Evolutionary conservation across 495 filamentous ascomycete genomes (phyloP).

Genomic region (Thermothielavioides terrestris): DNA sequence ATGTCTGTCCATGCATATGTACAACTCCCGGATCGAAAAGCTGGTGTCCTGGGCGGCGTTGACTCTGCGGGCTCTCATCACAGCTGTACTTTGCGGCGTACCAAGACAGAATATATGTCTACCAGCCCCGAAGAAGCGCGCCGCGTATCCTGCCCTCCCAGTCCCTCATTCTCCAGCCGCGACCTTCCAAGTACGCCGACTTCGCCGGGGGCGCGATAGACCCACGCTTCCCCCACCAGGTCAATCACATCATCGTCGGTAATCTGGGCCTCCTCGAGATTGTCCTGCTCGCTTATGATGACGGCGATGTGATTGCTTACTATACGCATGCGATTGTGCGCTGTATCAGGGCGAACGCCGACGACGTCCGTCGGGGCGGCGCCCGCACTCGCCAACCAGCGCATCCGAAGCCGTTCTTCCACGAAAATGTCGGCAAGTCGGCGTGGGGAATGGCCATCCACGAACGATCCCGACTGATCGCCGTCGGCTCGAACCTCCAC

Average conservation of each 20-base stretch:
- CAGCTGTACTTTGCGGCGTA: conserved; percentile 73
- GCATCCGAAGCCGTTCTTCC: conserved; percentile 51
- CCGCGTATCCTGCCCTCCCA: conserved; percentile 50
- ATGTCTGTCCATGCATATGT: too few relatives aligned
- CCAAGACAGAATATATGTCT: conserved; percentile 61
- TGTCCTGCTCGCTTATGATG: conserved; percentile 66
- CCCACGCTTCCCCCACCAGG: conserved; percentile 49
- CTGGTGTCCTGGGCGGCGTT: background rate
- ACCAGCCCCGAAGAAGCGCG: conserved; percentile 53
- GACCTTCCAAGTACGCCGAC: conserved; percentile 35
- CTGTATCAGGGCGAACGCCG: conserved; percentile 9
- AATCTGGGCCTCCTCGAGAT: conserved; percentile 76
- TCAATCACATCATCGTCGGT: conserved; percentile 73
- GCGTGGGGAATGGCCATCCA: conserved; percentile 92
- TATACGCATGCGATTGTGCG: conserved; percentile 46
- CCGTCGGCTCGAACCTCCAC: conserved; percentile 64
- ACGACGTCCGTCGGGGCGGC: background rate
- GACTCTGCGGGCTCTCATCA: background rate
- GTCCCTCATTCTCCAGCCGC: conserved; percentile 57
- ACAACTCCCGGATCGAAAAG: background rate
- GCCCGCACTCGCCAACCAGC: background rate
- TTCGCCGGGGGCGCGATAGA: conserved; percentile 50
- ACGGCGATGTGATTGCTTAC: conserved; percentile 82
- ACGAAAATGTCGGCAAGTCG: conserved; percentile 62
- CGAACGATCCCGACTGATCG: conserved; percentile 65